Base-by-base conservation (phyloP, 2,329 filamentous ascomycete genomes). In the Domatiomyces catenatus region DNA sequence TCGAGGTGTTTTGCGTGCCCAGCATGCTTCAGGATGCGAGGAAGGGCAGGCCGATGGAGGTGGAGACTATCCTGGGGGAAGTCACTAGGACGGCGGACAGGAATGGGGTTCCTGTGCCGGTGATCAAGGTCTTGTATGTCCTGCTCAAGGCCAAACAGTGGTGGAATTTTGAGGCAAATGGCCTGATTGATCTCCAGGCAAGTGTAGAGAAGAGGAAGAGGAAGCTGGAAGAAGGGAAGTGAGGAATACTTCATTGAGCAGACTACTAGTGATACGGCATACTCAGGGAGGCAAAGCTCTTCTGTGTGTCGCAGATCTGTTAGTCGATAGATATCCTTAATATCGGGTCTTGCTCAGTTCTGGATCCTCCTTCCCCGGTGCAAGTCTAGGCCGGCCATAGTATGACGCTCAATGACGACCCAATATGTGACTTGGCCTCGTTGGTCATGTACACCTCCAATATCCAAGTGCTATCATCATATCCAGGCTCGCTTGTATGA, bases 31-130 rank as follows among this genome's bases (percentile, higher is more conserved):
- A 73, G 52, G 76, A 80, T 61, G 45, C 47, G 45, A 54, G 54
- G 24, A 53, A 69, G 70, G 70, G 73, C 15, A 76, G 76, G 55
- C 75, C 69, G 48, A 73, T 75, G 52, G 76, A 80, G 60, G 69
- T 71, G 46, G 75, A 79, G 59, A 76, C 72, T 54, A 68, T 79
- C 36, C 61, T 79, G 2, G 75, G 75, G 1, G 76, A 79, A 63
- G 74, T 75, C n/a, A 53, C 79, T 45, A 63, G 72, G 2, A 75
- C 75, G 56, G 76, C 70, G 0, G 68, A 69, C 54, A 60, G 59
- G 28, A 61, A 65, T 0, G 74, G 74, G 1, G 73, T 79, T 7
- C 39, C 57, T 2, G 60, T 61, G 54, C 63, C 61, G 2, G 60
- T 55, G 2, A 46, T 64, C 10, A 56, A 50, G 8, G 57, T 54